Conservation (phyloP, 192 early-diverging fungal species). For the Thamnidium elegans region DNA sequence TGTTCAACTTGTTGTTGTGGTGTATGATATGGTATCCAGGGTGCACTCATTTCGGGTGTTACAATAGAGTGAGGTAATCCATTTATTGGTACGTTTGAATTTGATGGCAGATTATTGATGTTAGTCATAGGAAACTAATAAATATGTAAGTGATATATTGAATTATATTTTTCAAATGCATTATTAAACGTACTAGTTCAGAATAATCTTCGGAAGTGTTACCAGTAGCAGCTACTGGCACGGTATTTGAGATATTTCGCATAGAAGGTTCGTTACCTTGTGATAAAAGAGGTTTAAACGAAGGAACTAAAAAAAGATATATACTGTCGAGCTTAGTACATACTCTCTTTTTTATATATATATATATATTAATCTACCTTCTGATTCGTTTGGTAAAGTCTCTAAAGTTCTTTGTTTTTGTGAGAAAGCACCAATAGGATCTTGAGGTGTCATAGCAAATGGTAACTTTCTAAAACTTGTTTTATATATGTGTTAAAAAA, state of each 20-base stretch:
- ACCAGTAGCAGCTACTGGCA: too few relatives aligned
- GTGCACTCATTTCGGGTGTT: not conserved
- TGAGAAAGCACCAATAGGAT: too few relatives aligned
- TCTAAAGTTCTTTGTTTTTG: too few relatives aligned
- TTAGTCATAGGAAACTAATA: too few relatives aligned
- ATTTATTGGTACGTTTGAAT: slow-evolving; percentile 11
- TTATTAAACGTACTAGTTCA: too few relatives aligned
- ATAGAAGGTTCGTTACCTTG: not conserved
- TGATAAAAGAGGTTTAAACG: not conserved
- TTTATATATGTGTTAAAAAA: too few relatives aligned
- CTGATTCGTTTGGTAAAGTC: not conserved
- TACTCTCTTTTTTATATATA: not conserved
- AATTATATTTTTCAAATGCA: too few relatives aligned
- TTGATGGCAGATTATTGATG: not conserved
- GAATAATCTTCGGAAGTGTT: too few relatives aligned
- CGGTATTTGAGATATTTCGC: too few relatives aligned
- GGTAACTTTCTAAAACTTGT: too few relatives aligned
- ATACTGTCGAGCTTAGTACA: not conserved
- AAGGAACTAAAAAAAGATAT: not conserved
- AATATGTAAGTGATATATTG: too few relatives aligned
- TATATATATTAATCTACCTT: not conserved
- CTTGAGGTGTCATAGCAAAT: too few relatives aligned
- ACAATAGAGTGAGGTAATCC: not conserved
- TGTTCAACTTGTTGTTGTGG: slow-evolving; percentile 26
- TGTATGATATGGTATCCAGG: slow-evolving; percentile 19